phyloP scores from a whole-genome alignment of 768 basidiomycete genomes.

The Butyriboletus loyo region DNA sequence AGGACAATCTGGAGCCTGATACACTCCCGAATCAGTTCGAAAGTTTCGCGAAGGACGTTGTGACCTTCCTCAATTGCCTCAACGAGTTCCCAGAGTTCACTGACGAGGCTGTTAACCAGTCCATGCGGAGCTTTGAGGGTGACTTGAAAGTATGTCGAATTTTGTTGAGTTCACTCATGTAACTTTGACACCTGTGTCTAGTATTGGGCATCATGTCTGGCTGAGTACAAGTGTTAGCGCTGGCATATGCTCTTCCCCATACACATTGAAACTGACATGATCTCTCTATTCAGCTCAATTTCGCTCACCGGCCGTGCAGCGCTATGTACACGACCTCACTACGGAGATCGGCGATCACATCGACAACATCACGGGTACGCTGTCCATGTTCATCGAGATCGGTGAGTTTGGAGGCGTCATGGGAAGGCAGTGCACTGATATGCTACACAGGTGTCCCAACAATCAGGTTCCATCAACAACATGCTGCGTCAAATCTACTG shows the following conservation, averaged over 20 bases:
- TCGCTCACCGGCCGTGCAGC: conserved; percentile 49
- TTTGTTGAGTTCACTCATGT: neutral
- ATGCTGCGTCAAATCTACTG: conserved; percentile 45
- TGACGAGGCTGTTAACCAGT: conserved; percentile 50
- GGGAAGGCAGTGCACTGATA: conserved; percentile 24
- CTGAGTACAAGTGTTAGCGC: conserved; percentile 42
- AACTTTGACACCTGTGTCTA: conserved; percentile 21
- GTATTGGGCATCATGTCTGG: conserved; percentile 55
- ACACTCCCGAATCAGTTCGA: conserved; percentile 46
- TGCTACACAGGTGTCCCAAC: conserved; percentile 47
- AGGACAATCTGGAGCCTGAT: conserved; percentile 46
- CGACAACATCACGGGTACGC: conserved; percentile 48
- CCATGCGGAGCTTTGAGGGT: conserved; percentile 47
- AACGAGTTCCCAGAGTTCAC: conserved; percentile 58
- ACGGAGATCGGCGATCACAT: conserved; percentile 53
- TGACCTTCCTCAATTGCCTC: conserved; percentile 50
- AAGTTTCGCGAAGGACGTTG: conserved; percentile 46
- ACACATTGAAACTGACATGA: conserved; percentile 6
- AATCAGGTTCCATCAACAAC: conserved; percentile 53
- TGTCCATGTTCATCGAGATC: conserved; percentile 52
- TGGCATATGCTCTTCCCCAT: neutral
- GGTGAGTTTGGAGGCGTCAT: conserved; percentile 35
- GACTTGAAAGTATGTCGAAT: conserved; percentile 43
- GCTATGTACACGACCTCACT: conserved; percentile 52
- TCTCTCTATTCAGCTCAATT: conserved; percentile 41